Evolutionary conservation across 2,329 filamentous ascomycete species (phyloP), one percentile per base, ranked within the genome.

Genomic region (Botrytis paeoniae): DNA sequence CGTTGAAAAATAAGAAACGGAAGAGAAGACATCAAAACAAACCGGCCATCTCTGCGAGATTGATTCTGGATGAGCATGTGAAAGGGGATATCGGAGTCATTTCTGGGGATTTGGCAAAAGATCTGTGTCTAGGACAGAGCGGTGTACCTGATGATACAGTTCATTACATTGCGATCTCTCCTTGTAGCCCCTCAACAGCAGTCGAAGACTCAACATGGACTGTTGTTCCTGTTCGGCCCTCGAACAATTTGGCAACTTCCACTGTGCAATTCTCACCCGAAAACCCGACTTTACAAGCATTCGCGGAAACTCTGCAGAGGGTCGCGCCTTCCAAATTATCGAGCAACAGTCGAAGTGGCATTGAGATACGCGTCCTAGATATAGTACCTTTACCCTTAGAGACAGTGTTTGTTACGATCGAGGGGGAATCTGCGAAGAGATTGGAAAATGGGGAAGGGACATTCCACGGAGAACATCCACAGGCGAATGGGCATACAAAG

Each of bases 81-180:
- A 93, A 92, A 83, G 93, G 93, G 70, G 93, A 97, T 80, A 87
- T 95, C 75, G 96, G 94, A 75, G 88, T 96, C 76, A 83, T 98
- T 70, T 97, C 95, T 20, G 91, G 94, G 79, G 94, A 97, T 82
- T 86, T 99, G 69, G 94, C 95, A 79, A 85, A 87, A 64, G 92
- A 97, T 80, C 87, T 98, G 69, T 94, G 97, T 83, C 90, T 87
- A 78, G 82, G 83, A 77, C 79, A 85, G 80, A 82, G 88, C 89
- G 63, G 88, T 90, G 61, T 51, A 68, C 29, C 68, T 45, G 70
- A 48, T 35, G 12, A 65, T 62, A 83, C 86, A 37, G 79, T 87
- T 73, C 84, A 88, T 74, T 87, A 94, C 80, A 87, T 94, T 75
- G 92, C 92, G 60, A 89, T 95, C 76, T 89, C 92, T 64, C 92